phyloP scores from a whole-genome alignment of 805 yeast species.

The Sugiyamaella mastotermitis region DNA sequence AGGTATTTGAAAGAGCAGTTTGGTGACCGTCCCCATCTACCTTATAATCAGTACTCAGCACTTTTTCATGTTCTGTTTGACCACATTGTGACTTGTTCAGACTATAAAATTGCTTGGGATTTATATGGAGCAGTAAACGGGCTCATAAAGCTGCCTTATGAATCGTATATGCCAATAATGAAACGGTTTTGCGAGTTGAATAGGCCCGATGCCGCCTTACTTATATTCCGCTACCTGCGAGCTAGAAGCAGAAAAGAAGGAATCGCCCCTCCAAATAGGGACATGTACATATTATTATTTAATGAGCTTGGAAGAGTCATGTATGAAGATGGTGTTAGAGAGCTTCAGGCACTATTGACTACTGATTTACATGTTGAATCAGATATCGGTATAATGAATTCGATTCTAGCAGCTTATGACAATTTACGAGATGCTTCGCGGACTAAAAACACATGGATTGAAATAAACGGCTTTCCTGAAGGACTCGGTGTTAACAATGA shows the following conservation, averaged over 20 bases:
- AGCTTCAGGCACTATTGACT: constrained; percentile 56
- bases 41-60: constrained; percentile 29
- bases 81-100: constrained; percentile 36
- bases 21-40: constrained; percentile 26
- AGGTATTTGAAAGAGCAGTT: constrained; percentile 40
- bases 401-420: constrained; percentile 59
- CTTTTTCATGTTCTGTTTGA: constrained; percentile 39
- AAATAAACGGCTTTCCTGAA: constrained; percentile 49
- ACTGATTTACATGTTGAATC: constrained; percentile 54
- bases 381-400: constrained; percentile 53
- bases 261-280: constrained; percentile 44
- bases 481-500: constrained; percentile 52
- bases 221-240: constrained; percentile 56
- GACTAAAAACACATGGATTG: constrained; percentile 47
- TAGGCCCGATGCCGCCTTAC: constrained; percentile 56
- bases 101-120: constrained; percentile 46
- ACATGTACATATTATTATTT: constrained; percentile 56
- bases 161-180: constrained; percentile 54
- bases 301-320: constrained; percentile 51
- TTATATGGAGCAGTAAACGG: constrained; percentile 52
- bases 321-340: constrained; percentile 61
- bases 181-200: constrained; percentile 45
- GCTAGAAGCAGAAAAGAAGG: constrained; percentile 49
- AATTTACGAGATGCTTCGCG: constrained; percentile 40
- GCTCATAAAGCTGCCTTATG: constrained; percentile 51